Conservation (phyloP, 805 yeast genomes). For the Ogataea henricii region DNA sequence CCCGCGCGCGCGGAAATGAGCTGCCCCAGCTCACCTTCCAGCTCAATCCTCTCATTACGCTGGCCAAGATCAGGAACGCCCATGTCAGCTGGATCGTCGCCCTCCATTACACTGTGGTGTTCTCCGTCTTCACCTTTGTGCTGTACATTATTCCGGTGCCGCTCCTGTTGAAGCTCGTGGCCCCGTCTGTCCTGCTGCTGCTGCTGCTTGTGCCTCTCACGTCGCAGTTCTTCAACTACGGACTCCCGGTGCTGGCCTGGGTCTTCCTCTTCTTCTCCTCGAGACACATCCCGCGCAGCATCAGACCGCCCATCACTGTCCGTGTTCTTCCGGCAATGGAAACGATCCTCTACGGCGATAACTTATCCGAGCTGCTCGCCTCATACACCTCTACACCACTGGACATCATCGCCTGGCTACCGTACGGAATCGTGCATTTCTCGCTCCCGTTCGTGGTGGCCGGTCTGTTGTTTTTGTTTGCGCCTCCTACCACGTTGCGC, state of each 20-base stretch:
- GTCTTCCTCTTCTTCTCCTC: slow-evolving; percentile 79
- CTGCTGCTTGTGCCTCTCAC: slow-evolving; percentile 69
- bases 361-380: slow-evolving; percentile 82
- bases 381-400: slow-evolving; percentile 63
- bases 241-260: slow-evolving; percentile 87
- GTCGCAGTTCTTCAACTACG: slow-evolving; percentile 81
- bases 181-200: slow-evolving; percentile 13
- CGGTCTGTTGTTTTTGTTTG: slow-evolving; percentile 74
- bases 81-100: slow-evolving; percentile 8
- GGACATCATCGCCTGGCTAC: slow-evolving; percentile 90
- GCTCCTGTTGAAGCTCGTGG: slow-evolving; percentile 17
- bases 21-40: slow-evolving; percentile 16
- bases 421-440: slow-evolving; percentile 90
- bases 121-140: slow-evolving; percentile 26
- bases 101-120: slow-evolving; percentile 24
- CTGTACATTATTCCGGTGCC: slow-evolving; percentile 27
- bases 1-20: slow-evolving; percentile 13
- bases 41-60: slow-evolving; percentile 16
- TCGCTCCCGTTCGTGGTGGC: slow-evolving; percentile 90
- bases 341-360: slow-evolving; percentile 90
- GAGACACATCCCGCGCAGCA: slow-evolving; percentile 66
- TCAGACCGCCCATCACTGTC: slow-evolving; percentile 86
- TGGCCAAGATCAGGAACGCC: slow-evolving; percentile 7
- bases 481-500: slow-evolving; percentile 84
- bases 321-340: slow-evolving; percentile 91